Evolutionary conservation across 2,329 filamentous ascomycete genomes (phyloP).

Genomic region (Ophiostoma fasciatum): DNA sequence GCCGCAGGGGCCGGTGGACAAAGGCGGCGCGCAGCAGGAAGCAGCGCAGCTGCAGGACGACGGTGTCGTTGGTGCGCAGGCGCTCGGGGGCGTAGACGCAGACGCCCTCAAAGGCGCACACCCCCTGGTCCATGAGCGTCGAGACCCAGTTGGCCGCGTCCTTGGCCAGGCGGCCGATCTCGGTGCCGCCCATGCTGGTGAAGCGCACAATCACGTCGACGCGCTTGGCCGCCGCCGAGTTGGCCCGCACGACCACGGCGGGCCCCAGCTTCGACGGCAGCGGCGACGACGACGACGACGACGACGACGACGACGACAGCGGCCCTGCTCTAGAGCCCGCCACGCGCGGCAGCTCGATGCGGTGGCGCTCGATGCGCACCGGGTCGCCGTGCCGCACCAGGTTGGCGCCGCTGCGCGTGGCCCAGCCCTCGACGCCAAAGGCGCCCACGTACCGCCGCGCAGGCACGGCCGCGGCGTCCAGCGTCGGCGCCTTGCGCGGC

Average conservation of each 20-base stretch:
- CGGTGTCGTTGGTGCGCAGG: slow-evolving; percentile 77
- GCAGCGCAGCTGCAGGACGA: slow-evolving; percentile 79
- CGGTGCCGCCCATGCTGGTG: slow-evolving; percentile 61
- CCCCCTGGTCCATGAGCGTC: slow-evolving; percentile 73
- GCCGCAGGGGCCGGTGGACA: slow-evolving; percentile 43
- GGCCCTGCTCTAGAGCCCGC: no score
- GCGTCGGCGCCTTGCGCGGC: slow-evolving; percentile 1
- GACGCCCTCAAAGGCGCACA: slow-evolving; percentile 74
- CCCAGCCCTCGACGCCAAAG: slow-evolving; percentile 85
- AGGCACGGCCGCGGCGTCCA: slow-evolving; percentile 18
- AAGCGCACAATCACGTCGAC: slow-evolving; percentile 86
- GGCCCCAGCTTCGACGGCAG: slow-evolving; percentile 26
- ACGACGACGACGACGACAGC: no score
- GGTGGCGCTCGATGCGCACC: slow-evolving; percentile 79
- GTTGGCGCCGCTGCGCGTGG: slow-evolving; percentile 64
- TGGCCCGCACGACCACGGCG: slow-evolving; percentile 21
- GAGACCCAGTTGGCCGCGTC: slow-evolving; percentile 88
- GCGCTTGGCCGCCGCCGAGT: slow-evolving; percentile 44
- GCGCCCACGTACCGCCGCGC: slow-evolving; percentile 65
- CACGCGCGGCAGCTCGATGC: slow-evolving; percentile 42
- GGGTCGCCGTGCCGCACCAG: slow-evolving; percentile 66
- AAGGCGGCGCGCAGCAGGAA: slow-evolving; percentile 66
- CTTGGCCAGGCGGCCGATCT: slow-evolving; percentile 75
- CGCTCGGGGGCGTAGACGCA: slow-evolving; percentile 83
- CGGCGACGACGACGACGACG: slow-evolving; percentile 24